Conservation (phyloP, 75 land plant genomes). For the Selaginella moellendorffii region DNA sequence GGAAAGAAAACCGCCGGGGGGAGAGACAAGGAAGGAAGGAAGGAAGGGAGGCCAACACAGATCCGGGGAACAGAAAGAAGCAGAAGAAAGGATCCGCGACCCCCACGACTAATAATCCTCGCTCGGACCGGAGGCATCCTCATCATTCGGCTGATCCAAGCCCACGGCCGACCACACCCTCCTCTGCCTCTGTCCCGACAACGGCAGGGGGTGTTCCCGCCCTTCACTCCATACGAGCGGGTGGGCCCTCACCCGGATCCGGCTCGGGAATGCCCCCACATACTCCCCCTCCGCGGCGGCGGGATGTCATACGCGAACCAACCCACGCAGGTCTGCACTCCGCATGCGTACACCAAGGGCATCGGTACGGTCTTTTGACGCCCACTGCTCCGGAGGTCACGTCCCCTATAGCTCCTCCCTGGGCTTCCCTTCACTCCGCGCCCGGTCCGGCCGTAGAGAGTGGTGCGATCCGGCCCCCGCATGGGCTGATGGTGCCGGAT, state of each 20-base stretch:
- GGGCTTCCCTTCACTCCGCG: slow-evolving; percentile 1
- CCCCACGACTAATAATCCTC: no score
- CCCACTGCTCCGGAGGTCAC: background rate
- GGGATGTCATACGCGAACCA: slow-evolving; percentile 1
- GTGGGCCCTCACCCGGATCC: slow-evolving; percentile 1
- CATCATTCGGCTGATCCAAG: no score
- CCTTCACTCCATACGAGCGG: no score
- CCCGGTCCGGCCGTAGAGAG: background rate
- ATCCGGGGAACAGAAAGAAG: no score
- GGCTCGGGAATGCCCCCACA: slow-evolving; percentile 2
- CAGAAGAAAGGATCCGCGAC: no score
- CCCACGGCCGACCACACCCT: no score
- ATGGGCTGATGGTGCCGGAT: background rate
- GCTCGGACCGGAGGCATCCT: no score
- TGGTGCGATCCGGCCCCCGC: slow-evolving; percentile 6
- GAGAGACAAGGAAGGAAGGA: no score
- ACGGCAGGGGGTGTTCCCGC: no score
- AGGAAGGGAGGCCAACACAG: no score
- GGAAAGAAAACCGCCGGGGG: no score
- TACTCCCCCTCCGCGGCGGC: background rate
- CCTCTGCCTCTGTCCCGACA: no score
- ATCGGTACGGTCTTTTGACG: slow-evolving; percentile 1
- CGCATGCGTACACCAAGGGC: background rate
- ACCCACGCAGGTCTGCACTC: background rate
- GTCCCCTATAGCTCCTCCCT: slow-evolving; percentile 2